Conservation (phyloP, 208 protist genomes). For the Acanthamoeba culbertsoni region DNA sequence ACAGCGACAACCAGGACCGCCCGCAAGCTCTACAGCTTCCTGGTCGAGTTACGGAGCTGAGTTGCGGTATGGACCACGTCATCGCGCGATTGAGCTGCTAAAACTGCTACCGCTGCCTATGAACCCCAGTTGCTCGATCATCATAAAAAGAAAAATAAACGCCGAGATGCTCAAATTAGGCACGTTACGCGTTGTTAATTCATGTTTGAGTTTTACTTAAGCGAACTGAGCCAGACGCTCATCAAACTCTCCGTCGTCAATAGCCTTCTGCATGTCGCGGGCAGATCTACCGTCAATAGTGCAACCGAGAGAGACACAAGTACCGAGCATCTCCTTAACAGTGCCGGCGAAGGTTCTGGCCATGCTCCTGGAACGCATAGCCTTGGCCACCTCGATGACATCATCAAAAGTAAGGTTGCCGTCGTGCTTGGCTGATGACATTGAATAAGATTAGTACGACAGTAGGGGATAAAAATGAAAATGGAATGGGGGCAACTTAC, state of each 20-base stretch:
- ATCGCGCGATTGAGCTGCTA: neutral
- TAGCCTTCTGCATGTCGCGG: conserved; percentile 91
- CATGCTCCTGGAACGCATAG: conserved; percentile 94
- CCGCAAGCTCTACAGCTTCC: neutral
- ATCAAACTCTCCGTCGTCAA: conserved; percentile 93
- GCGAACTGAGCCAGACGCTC: neutral
- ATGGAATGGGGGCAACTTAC: neutral
- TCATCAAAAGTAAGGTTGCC: conserved; percentile 97
- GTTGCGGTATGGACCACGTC: neutral
- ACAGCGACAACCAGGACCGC: neutral
- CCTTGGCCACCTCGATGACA: conserved; percentile 96
- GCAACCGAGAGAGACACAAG: conserved; percentile 97
- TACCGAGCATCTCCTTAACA: conserved; percentile 99
- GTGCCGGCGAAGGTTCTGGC: conserved; percentile 93
- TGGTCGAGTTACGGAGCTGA: neutral
- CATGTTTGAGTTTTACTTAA: neutral
- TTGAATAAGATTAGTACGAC: neutral
- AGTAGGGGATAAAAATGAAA: neutral
- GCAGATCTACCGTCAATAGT: conserved; percentile 95
- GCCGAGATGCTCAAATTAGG: too few species aligned
- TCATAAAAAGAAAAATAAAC: too few species aligned
- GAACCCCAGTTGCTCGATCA: too few species aligned
- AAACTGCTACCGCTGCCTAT: too few species aligned
- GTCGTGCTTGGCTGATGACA: conserved; percentile 93
- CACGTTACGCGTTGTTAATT: too few species aligned